Evolutionary conservation across 164 flowering plant genomes (phyloP).

Genomic region (Amborella trichopoda): DNA sequence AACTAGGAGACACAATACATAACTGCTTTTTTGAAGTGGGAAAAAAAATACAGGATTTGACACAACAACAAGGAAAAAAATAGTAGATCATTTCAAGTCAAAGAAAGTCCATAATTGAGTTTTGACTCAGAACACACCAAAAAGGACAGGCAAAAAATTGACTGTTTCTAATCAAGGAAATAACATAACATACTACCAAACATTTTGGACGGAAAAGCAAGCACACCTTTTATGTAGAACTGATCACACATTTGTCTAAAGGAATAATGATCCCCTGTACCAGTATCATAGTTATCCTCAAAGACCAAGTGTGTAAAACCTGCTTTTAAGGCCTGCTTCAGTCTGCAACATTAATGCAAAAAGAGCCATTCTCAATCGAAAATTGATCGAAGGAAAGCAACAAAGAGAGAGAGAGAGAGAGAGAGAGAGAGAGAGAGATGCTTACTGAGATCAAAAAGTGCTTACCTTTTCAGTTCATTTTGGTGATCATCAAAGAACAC

Average conservation of each 20-base stretch:
- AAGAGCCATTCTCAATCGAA: background rate
- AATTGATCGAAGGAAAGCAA: background rate
- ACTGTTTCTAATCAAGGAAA: no score
- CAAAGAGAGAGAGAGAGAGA: no score
- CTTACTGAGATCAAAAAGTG: background rate
- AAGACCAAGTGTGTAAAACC: constrained; percentile 86
- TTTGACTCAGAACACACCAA: no score
- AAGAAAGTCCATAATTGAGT: no score
- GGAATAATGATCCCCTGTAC: constrained; percentile 97
- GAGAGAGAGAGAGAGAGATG: background rate
- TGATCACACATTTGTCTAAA: constrained; percentile 97
- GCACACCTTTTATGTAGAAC: constrained; percentile 72
- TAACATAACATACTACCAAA: no score
- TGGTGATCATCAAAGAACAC: constrained; percentile 97
- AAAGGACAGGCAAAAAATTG: no score
- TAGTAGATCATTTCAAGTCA: no score
- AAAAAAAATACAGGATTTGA: no score
- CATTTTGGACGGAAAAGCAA: background rate
- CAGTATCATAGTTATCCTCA: constrained; percentile 98
- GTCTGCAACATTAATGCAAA: constrained; percentile 17
- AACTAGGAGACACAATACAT: no score
- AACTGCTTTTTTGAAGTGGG: no score
- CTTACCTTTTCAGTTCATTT: constrained; percentile 82
- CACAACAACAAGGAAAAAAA: no score
- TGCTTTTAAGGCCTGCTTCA: constrained; percentile 88